Base-by-base conservation (phyloP, 2,329 filamentous ascomycete genomes). In the Chrysoporthe cubensis region DNA sequence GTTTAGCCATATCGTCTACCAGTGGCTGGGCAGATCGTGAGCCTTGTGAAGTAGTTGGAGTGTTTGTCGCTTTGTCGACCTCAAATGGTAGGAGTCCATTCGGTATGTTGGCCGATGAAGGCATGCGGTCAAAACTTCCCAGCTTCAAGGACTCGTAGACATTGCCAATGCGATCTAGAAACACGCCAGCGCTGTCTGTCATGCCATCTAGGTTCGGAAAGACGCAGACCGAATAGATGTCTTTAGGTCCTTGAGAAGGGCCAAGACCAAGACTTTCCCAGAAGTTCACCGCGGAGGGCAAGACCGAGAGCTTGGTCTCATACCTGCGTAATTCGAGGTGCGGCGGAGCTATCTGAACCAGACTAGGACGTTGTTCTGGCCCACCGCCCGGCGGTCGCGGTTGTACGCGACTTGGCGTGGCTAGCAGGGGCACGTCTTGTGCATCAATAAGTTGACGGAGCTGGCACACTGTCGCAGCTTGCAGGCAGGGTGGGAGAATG, bases 181-280 rank as follows among this genome's bases (percentile, higher is more conserved):
- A 94, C 0, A 81, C 83, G 16, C 84, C 80, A 6, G 89, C 85
- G 61, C 87, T 86, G 56, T 88, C 85, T 48, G 81, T 77, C 72
- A 95, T 80, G 1, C 90, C 88, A 40, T 86, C 85, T 73, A 87
- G 87, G 62, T 85, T 82, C 0, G 92, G 92, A 71, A 90, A 91
- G 1, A 96, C 81, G 74, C 91, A 93, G 60, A 92, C 85, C 0
- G 89, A 86, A 46, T 85, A 84, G 42, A 96, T 80, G 69, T 95
- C 87, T 76, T 96, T 96, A 8, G 82, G 75, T 0, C 91, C 91
- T 68, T 87, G 87, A 9, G 87, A 87, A 3, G 93, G 93, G 1
- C 88, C 88, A 1, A 97, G 83, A 0, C 92, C 91, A 21, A 96
- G 80, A 59, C 90, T 89, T 75, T 96, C 92, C 93, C 93, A 96